A percentile compares a stretch with the other conserved stretches of the same genome.
phyloP scores from a whole-genome alignment of 192 early-diverging fungal genomes.

The Jimgerdemannia flammicorona region DNA sequence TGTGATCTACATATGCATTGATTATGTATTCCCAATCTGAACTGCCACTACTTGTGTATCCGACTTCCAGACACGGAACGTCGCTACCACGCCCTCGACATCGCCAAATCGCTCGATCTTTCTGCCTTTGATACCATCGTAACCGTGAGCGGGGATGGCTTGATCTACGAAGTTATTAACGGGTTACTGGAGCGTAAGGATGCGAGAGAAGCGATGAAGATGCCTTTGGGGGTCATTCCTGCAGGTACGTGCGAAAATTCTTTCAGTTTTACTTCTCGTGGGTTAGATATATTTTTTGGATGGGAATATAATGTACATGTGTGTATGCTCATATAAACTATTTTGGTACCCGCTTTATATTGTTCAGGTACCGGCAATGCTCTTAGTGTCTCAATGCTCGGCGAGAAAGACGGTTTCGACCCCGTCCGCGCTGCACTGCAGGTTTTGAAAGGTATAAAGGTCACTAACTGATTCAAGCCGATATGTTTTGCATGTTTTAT shows the following conservation, averaged over 20 bases:
- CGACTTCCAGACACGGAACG: constrained; percentile 53
- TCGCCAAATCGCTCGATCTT: constrained; percentile 53
- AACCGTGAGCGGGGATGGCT: constrained; percentile 75
- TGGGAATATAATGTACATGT: too few species aligned
- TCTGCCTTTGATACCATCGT: constrained; percentile 54
- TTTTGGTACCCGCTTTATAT: background rate
- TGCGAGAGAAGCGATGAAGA: constrained; percentile 45
- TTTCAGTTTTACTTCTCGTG: background rate
- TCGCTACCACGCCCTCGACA: constrained; percentile 56
- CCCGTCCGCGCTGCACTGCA: constrained; percentile 27
- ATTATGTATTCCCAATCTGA: constrained; percentile 10
- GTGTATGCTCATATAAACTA: too few species aligned
- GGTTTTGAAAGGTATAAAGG: constrained; percentile 34
- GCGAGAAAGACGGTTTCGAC: constrained; percentile 40
- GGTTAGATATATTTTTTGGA: too few species aligned
- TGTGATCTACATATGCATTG: background rate
- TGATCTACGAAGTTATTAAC: constrained; percentile 78
- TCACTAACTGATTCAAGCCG: background rate
- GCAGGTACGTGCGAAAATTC: constrained; percentile 26
- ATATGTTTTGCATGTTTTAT: too few species aligned
- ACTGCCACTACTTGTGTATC: background rate
- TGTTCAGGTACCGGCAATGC: constrained; percentile 43
- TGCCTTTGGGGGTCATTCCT: constrained; percentile 65
- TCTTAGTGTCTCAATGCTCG: constrained; percentile 41
- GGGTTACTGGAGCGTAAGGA: constrained; percentile 73